phyloP scores from a whole-genome alignment of 179 eudicot species.

The Beta corolliflora region DNA sequence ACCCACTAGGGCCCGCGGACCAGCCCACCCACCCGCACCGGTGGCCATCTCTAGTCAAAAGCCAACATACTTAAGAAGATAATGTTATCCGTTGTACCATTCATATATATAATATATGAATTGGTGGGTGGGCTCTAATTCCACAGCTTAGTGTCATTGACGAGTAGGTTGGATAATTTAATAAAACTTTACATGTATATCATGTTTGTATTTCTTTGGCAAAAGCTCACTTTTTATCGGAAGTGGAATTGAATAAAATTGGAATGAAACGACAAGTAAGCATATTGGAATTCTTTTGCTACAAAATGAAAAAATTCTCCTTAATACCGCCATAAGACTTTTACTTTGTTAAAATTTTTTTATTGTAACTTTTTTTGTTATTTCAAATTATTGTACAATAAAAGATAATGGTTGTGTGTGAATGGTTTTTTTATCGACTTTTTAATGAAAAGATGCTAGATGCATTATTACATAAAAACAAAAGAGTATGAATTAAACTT shows the following conservation, averaged over 20 bases:
- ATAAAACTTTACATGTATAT: background rate
- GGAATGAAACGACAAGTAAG: constrained; percentile 7
- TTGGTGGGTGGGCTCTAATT: constrained; percentile 12
- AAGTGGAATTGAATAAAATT: constrained; percentile 7
- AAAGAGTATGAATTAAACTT: no score
- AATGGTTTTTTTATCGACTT: no score
- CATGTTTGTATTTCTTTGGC: background rate
- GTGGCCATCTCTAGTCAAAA: no score
- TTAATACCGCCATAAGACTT: background rate
- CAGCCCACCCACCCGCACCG: no score
- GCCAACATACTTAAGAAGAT: constrained; percentile 5
- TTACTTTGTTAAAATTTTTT: background rate
- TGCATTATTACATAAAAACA: no score
- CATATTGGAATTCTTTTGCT: background rate
- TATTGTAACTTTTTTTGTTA: background rate
- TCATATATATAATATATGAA: background rate
- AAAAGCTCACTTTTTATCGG: constrained; percentile 5
- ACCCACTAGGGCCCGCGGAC: no score
- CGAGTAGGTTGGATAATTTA: constrained; percentile 6
- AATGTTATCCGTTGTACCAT: background rate
- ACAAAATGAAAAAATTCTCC: background rate
- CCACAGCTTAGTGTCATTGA: background rate
- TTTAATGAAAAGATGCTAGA: no score
- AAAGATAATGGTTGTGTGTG: no score
- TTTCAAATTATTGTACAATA: background rate